Conservation (phyloP, 352 stramenopile genomes). For the Phytophthora gonapodyides region DNA sequence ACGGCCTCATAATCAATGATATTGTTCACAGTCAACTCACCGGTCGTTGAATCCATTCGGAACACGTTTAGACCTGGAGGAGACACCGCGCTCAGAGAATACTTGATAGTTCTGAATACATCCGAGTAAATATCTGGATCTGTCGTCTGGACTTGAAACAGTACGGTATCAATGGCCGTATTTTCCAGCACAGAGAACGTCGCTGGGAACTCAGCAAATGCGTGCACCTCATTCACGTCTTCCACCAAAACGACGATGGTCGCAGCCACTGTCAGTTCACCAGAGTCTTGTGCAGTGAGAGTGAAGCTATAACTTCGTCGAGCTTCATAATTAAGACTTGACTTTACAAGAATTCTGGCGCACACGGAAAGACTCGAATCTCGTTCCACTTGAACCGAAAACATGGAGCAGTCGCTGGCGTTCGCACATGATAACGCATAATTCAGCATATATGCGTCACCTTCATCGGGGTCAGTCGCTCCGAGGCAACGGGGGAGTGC, state of each 20-base stretch:
- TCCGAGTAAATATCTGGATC: constrained; percentile 48
- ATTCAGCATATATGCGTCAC: constrained; percentile 38
- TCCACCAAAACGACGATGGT: constrained; percentile 43
- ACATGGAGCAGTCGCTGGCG: constrained; percentile 39
- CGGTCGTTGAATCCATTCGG: constrained; percentile 35
- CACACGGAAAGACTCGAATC: constrained; percentile 43
- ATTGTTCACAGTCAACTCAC: constrained; percentile 37
- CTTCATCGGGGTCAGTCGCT: constrained; percentile 49
- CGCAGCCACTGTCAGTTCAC: constrained; percentile 25
- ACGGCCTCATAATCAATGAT: constrained; percentile 56
- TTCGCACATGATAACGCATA: constrained; percentile 48
- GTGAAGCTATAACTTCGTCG: constrained; percentile 44
- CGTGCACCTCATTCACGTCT: constrained; percentile 61
- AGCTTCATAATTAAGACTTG: constrained; percentile 48
- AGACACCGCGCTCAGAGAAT: constrained; percentile 34
- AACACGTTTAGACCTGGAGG: constrained; percentile 40
- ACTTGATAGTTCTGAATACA: constrained; percentile 42
- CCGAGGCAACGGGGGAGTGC: constrained; percentile 42
- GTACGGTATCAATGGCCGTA: constrained; percentile 17
- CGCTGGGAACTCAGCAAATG: constrained; percentile 35
- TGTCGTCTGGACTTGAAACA: constrained; percentile 35
- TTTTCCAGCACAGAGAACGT: constrained; percentile 44
- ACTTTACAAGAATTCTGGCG: constrained; percentile 42
- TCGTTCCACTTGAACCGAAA: constrained; percentile 41
- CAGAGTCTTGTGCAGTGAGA: constrained; percentile 38